Evolutionary conservation across 495 filamentous ascomycete species (phyloP).

Genomic region (Astrothelium macrocarpum): DNA sequence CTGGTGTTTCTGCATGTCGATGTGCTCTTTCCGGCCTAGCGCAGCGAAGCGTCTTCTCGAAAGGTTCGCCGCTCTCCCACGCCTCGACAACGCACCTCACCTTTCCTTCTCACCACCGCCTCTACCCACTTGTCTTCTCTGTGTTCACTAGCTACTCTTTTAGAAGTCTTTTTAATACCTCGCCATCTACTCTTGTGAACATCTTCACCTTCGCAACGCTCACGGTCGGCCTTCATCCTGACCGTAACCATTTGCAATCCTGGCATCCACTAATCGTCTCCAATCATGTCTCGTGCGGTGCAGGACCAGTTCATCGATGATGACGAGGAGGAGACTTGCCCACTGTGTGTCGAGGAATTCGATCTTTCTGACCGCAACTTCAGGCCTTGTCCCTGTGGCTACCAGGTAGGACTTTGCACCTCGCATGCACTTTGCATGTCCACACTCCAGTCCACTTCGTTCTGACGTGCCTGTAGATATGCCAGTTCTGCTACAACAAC

Average conservation of each 20-base stretch:
- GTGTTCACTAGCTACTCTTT: background rate
- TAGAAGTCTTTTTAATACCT: too few relatives aligned
- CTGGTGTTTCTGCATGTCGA: background rate
- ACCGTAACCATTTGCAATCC: conserved; percentile 9
- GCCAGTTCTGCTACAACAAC: conserved; percentile 99
- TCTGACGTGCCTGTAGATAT: conserved; percentile 55
- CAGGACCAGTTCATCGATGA: conserved; percentile 98
- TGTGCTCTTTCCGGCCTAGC: background rate
- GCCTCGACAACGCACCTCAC: background rate
- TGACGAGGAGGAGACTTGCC: conserved; percentile 69
- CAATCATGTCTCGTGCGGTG: conserved; percentile 53
- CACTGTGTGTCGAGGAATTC: conserved; percentile 98
- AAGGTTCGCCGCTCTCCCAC: conserved; percentile 1
- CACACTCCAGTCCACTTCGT: background rate
- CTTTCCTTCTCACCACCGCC: conserved; percentile 1
- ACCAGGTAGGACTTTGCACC: conserved; percentile 58
- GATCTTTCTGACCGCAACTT: conserved; percentile 97
- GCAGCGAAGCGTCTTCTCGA: conserved; percentile 4
- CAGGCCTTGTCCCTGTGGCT: conserved; percentile 93
- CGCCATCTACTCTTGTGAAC: too few relatives aligned
- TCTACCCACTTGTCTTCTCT: background rate
- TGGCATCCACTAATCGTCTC: conserved; percentile 6
- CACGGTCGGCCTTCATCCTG: conserved; percentile 23
- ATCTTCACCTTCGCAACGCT: conserved; percentile 16
- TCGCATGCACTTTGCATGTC: background rate